phyloP scores from a whole-genome alignment of 805 yeast genomes.

The Schwanniomyces occidentalis region DNA sequence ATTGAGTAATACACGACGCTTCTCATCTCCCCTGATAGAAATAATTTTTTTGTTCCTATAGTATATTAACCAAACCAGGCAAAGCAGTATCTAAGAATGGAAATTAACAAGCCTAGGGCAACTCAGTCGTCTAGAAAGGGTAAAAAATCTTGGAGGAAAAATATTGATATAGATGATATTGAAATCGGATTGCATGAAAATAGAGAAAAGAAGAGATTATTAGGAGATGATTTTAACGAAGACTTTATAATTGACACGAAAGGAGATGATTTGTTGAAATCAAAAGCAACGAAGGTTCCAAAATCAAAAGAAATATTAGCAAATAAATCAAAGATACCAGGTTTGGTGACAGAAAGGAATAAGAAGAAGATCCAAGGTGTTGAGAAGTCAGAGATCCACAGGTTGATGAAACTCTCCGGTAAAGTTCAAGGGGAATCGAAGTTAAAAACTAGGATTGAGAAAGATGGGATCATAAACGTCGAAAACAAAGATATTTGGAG shows the following conservation, averaged over 20 bases:
- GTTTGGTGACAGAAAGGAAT: slow-evolving; percentile 43
- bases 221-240: slow-evolving; percentile 57
- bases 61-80: too few relatives aligned
- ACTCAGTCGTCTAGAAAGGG: slow-evolving; percentile 87
- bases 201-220: slow-evolving; percentile 58
- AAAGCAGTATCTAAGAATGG: slow-evolving; percentile 8
- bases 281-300: slow-evolving; percentile 42
- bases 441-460: slow-evolving; percentile 52
- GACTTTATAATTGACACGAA: slow-evolving; percentile 55
- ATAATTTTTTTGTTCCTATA: too few relatives aligned
- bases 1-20: too few relatives aligned
- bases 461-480: slow-evolving; percentile 60
- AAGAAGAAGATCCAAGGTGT: slow-evolving; percentile 59
- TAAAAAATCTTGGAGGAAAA: slow-evolving; percentile 89
- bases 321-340: slow-evolving; percentile 76
- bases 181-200: slow-evolving; percentile 67
- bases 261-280: slow-evolving; percentile 46
- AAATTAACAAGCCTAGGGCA: slow-evolving; percentile 50
- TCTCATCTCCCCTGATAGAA: too few relatives aligned
- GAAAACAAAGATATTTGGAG: slow-evolving; percentile 71
- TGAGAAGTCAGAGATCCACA: slow-evolving; percentile 58
- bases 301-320: slow-evolving; percentile 68
- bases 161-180: slow-evolving; percentile 82
- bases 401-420: slow-evolving; percentile 77
- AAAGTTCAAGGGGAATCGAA: slow-evolving; percentile 56